A percentile compares a stretch with the other conserved stretches of the same genome.
phyloP scores from a whole-genome alignment of 2,329 filamentous ascomycete genomes.

The Diaporthe sp. region DNA sequence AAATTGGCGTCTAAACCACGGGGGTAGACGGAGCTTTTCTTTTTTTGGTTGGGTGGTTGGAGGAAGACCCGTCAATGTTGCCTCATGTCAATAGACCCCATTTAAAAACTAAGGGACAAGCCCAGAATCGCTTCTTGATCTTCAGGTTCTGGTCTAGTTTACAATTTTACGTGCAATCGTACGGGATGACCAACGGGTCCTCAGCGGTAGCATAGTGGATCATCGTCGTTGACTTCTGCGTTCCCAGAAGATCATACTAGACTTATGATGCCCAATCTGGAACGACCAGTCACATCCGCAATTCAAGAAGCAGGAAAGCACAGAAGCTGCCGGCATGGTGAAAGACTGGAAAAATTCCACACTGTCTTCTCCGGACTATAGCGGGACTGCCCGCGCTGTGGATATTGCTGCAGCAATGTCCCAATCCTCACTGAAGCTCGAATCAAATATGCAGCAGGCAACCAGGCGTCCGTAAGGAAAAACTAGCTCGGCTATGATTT shows the following conservation, averaged over 20 bases:
- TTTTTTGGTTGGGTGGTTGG: too few relatives aligned
- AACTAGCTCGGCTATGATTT: background rate
- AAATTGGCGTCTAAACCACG: background rate
- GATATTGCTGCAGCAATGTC: background rate
- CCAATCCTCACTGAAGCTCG: background rate
- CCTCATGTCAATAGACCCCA: too few relatives aligned
- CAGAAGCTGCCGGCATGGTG: background rate
- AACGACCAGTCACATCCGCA: background rate
- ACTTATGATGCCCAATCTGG: background rate
- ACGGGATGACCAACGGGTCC: too few relatives aligned
- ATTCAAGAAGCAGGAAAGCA: background rate
- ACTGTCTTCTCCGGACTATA: background rate
- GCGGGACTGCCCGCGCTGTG: background rate
- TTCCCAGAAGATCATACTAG: background rate
- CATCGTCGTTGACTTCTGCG: too few relatives aligned
- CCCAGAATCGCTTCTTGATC: too few relatives aligned
- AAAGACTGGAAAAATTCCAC: background rate
- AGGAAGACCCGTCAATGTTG: too few relatives aligned
- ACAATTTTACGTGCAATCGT: too few relatives aligned
- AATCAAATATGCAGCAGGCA: background rate
- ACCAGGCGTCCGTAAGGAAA: background rate
- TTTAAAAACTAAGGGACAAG: too few relatives aligned
- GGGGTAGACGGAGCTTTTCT: too few relatives aligned
- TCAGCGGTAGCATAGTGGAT: too few relatives aligned
- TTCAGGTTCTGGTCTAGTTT: too few relatives aligned